Evolutionary conservation across 208 protist species (phyloP), one percentile per base, ranked within the genome.

Genomic region (Spongospora subterranea): DNA sequence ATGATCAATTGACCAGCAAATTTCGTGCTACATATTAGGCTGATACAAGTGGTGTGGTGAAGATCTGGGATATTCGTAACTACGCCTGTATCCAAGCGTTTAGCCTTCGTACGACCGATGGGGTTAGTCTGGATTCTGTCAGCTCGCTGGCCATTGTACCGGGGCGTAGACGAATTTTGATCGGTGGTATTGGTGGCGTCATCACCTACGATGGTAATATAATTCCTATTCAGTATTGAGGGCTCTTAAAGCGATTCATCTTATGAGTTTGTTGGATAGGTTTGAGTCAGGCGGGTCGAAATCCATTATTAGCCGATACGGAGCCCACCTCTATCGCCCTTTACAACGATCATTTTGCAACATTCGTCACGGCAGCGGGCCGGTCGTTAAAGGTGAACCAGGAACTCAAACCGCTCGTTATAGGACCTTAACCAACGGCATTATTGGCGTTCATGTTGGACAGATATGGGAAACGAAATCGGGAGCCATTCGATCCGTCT

Each of bases 51-150:
- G 71, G 71, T 43, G n/a, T 13, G 17, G n/a, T 82, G 17, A 82
- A 82, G n/a, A 35, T 82, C n/a, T 82, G 71, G 71, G 71, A 82
- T 43, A 82, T 82, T 82, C 71, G 71, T n/a, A 82, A 82, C n/a
- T 82, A 82, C 71, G 71, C 71, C n/a, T 82, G 71, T n/a, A n/a
- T 82, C 6, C 71, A 82, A 35, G 35, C 71, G n/a, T 45, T 82
- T 43, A 82, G 35, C 40, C 6, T 82, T n/a, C 40, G 35, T 20
- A 45, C 71, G 71, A 82, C 17, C 71, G 71, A 82, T 35, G 17
- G 11, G 35, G 13, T 39, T 43, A 82, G n/a, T 43, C 71, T 82
- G 17, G 71, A 82, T 40, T 82, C 71, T 20, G 71, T 43, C 71
- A 6, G 6, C 17, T 35, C 71, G 71, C 71, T 82, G 13, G 71